A percentile compares a stretch with the other conserved stretches of the same genome.
Evolutionary conservation across 1,139 yeast species (phyloP).

Genomic region (Pneumocystis carinii): DNA sequence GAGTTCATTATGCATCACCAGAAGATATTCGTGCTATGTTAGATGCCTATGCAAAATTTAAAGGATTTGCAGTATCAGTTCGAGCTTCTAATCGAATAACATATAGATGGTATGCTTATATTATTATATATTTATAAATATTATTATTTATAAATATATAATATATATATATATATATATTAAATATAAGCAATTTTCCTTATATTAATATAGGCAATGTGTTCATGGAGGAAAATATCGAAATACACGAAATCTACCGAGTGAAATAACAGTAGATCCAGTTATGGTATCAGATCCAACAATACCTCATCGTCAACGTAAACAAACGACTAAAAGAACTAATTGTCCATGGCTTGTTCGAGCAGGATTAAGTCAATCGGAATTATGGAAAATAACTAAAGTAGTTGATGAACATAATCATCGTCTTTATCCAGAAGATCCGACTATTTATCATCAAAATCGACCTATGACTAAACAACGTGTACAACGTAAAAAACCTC

Average conservation of each 20-base stretch:
- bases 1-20: slow-evolving; percentile 2
- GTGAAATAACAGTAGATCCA: background rate
- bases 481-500: background rate
- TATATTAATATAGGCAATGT: background rate
- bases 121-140: too few species aligned
- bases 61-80: slow-evolving; percentile 4
- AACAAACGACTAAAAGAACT: slow-evolving; percentile 1
- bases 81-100: slow-evolving; percentile 3
- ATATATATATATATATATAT: too few species aligned
- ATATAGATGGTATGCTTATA: background rate
- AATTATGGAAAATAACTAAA: slow-evolving; percentile 4
- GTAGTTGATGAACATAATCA: slow-evolving; percentile 2
- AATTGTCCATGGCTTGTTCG: slow-evolving; percentile 6
- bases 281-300: background rate
- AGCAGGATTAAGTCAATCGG: slow-evolving; percentile 2
- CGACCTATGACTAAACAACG: background rate
- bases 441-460: slow-evolving; percentile 3
- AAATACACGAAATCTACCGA: slow-evolving; percentile 1
- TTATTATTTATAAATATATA: too few species aligned
- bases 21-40: slow-evolving; percentile 4
- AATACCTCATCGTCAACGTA: background rate
- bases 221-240: slow-evolving; percentile 4
- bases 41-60: slow-evolving; percentile 1
- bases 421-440: slow-evolving; percentile 2
- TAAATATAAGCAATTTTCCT: background rate